These are phyloP conservation scores for Carex myosuroides DNA, from an alignment of 176 grass and related monocot species.

Conservation along the genomic window DNA sequence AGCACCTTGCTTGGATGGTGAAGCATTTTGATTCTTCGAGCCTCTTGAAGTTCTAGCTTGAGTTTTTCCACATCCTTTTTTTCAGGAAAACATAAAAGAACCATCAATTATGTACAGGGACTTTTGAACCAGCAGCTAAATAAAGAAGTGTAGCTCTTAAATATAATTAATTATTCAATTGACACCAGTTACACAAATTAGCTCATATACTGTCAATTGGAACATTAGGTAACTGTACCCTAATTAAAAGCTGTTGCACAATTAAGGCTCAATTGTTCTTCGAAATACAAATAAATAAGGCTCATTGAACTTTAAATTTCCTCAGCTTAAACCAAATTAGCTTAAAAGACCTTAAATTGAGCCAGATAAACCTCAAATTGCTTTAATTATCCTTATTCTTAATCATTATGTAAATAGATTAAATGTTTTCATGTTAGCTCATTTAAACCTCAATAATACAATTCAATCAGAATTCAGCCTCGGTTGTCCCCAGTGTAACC, in stretches of 20 bases:
- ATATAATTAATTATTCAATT: too few relatives aligned
- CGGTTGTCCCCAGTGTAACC: neutral
- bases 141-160: neutral
- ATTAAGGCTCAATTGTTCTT: neutral
- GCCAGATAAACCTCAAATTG: neutral
- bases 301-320: neutral
- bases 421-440: neutral
- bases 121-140: neutral
- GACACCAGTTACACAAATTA: too few relatives aligned
- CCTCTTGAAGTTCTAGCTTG: slow-evolving; percentile 72
- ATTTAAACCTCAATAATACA: neutral
- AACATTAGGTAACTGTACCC: neutral
- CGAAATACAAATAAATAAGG: neutral
- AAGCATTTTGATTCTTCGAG: slow-evolving; percentile 92
- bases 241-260: neutral
- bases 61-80: slow-evolving; percentile 63
- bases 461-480: neutral
- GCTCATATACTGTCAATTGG: too few relatives aligned
- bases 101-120: neutral
- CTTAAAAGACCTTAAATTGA: neutral
- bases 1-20: slow-evolving; percentile 79
- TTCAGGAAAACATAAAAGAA: neutral
- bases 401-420: neutral
- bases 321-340: neutral
- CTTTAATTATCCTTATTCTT: neutral